Percentiles rank a stretch among this genome's conserved stretches.
Conservation (phyloP, 805 yeast species). For the Saccharomycopsis malanga region DNA sequence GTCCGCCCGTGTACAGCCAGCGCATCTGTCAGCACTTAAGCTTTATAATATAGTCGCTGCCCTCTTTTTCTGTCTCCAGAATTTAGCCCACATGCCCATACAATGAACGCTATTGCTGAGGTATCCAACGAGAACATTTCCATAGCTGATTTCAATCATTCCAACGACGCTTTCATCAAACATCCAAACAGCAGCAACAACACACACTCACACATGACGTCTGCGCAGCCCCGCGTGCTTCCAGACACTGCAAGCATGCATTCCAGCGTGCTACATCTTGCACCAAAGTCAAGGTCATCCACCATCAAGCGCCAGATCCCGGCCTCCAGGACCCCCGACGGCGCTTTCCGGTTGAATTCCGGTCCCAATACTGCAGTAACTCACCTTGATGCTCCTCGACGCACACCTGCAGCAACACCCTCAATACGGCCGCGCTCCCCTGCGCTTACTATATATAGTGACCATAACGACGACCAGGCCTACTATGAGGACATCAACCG, state of each 20-base stretch:
- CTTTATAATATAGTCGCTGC: too few species aligned
- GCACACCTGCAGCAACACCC: not conserved
- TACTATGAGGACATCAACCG: slow-evolving; percentile 16
- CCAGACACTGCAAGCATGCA: slow-evolving; percentile 8
- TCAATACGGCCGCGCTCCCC: not conserved
- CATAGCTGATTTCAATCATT: slow-evolving; percentile 14
- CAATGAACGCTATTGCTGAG: slow-evolving; percentile 14
- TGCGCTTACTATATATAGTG: not conserved
- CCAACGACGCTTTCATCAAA: slow-evolving; percentile 13
- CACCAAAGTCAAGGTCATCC: slow-evolving; percentile 11
- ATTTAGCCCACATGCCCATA: too few species aligned
- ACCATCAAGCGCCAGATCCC: slow-evolving; percentile 9
- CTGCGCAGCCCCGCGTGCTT: slow-evolving; percentile 5
- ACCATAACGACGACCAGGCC: slow-evolving; percentile 10
- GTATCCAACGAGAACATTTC: slow-evolving; percentile 14
- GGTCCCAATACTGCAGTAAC: not conserved
- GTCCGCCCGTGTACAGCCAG: too few species aligned
- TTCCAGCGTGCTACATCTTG: slow-evolving; percentile 7
- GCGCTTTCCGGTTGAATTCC: not conserved
- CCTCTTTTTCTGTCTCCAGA: too few species aligned
- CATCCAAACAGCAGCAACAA: not conserved
- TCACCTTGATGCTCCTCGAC: not conserved
- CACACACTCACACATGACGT: not conserved
- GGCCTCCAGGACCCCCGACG: not conserved
- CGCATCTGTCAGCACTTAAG: too few species aligned